phyloP scores from a whole-genome alignment of 2,329 filamentous ascomycete genomes.

The Fusarium brevicatenulatum region DNA sequence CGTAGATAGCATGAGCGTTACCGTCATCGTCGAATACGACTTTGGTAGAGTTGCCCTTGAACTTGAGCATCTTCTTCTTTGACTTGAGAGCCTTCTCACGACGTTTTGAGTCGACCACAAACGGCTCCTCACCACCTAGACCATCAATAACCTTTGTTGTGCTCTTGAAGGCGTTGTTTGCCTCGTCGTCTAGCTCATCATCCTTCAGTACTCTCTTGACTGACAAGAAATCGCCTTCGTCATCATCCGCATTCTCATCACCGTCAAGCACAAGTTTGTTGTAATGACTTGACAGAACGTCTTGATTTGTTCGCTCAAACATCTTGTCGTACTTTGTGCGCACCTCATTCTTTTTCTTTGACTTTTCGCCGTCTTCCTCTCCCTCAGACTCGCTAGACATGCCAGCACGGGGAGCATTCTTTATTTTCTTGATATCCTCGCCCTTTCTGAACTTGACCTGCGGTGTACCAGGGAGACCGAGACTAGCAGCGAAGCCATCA shows the following conservation, averaged over 20 bases:
- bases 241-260: conserved; percentile 60
- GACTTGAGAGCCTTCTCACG: conserved; percentile 94
- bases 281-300: conserved; percentile 94
- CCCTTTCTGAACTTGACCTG: conserved; percentile 94
- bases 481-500: conserved; percentile 83
- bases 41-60: conserved; percentile 86
- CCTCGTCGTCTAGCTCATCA: conserved; percentile 67
- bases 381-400: conserved; percentile 71
- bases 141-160: conserved; percentile 71
- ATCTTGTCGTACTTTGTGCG: conserved; percentile 97
- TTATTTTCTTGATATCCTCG: conserved; percentile 84
- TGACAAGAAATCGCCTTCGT: conserved; percentile 81
- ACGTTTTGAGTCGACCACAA: conserved; percentile 92
- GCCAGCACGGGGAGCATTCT: conserved; percentile 81
- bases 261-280: conserved; percentile 80
- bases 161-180: conserved; percentile 54
- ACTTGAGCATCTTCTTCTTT: conserved; percentile 93
- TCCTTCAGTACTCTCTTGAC: conserved; percentile 88
- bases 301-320: conserved; percentile 97
- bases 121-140: conserved; percentile 75
- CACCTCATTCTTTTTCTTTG: conserved; percentile 76
- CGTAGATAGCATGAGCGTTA: conserved; percentile 84
- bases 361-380: conserved; percentile 63
- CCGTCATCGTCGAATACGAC: conserved; percentile 94
- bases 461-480: conserved; percentile 90